Conservation (phyloP, 352 stramenopile genomes). For the Phytophthora palmivora region DNA sequence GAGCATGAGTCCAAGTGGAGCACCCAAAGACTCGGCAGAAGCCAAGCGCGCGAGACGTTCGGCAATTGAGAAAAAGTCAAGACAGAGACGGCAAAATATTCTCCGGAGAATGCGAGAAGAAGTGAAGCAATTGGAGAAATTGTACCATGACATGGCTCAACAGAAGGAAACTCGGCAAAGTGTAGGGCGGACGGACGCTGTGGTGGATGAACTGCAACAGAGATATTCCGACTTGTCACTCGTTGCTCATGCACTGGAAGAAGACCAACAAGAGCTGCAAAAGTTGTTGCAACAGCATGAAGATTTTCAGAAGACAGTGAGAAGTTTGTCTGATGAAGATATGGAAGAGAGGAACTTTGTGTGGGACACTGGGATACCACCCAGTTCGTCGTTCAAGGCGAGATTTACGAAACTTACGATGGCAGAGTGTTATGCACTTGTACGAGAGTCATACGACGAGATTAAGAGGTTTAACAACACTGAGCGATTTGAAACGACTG, state of each 20-base stretch:
- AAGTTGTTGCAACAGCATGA: slow-evolving; percentile 41
- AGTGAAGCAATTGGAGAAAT: slow-evolving; percentile 52
- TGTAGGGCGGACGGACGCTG: neutral
- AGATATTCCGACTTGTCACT: slow-evolving; percentile 52
- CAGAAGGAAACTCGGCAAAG: slow-evolving; percentile 22
- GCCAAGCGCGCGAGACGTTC: slow-evolving; percentile 55
- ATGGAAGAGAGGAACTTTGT: slow-evolving; percentile 17
- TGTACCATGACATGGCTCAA: slow-evolving; percentile 44
- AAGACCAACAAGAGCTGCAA: slow-evolving; percentile 49
- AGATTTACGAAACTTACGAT: slow-evolving; percentile 34
- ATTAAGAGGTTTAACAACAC: slow-evolving; percentile 51
- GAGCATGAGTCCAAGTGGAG: slow-evolving; percentile 34
- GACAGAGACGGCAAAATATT: slow-evolving; percentile 38
- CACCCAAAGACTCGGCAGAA: slow-evolving; percentile 20
- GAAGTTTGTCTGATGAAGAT: slow-evolving; percentile 23
- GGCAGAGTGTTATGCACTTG: slow-evolving; percentile 50
- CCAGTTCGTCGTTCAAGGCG: slow-evolving; percentile 50
- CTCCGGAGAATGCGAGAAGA: slow-evolving; percentile 59
- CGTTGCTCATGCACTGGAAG: slow-evolving; percentile 42
- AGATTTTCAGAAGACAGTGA: slow-evolving; percentile 39
- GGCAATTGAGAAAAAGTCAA: slow-evolving; percentile 70
- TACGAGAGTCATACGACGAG: slow-evolving; percentile 62
- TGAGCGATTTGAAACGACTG: slow-evolving; percentile 42
- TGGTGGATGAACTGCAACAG: slow-evolving; percentile 21
- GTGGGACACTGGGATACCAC: slow-evolving; percentile 40